phyloP scores from a whole-genome alignment of 2,329 filamentous ascomycete genomes.

The Diaporthe sp. region DNA sequence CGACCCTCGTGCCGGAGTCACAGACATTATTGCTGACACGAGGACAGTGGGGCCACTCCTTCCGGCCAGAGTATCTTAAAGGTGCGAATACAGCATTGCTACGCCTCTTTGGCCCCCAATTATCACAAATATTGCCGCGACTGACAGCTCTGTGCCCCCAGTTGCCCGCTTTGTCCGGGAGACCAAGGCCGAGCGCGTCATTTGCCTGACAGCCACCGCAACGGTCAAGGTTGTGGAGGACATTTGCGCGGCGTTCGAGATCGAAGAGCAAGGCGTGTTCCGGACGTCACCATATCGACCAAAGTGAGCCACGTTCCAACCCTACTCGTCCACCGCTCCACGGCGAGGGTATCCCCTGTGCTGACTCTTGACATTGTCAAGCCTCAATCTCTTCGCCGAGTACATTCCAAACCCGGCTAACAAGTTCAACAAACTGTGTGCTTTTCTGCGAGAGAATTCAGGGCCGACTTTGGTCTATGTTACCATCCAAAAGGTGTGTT shows the following conservation, averaged over 20 bases:
- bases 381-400: conserved; percentile 63
- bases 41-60: conserved; percentile 58
- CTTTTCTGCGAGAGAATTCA: conserved; percentile 60
- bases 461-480: conserved; percentile 72
- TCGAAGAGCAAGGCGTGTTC: conserved; percentile 62
- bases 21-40: conserved; percentile 29
- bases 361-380: conserved; percentile 34
- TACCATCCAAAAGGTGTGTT: conserved; percentile 59
- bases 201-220: conserved; percentile 70
- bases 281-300: conserved; percentile 68
- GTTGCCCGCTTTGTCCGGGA: conserved; percentile 67
- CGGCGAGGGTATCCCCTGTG: not conserved
- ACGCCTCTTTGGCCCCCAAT: conserved; percentile 37
- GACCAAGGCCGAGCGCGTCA: conserved; percentile 65
- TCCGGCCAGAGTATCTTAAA: conserved; percentile 62
- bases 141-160: conserved; percentile 30
- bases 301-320: conserved; percentile 49
- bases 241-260: conserved; percentile 62
- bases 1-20: conserved; percentile 1
- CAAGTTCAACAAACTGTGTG: conserved; percentile 55
- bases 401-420: conserved; percentile 53
- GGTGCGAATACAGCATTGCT: conserved; percentile 42
- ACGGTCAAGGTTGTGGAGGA: conserved; percentile 66
- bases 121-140: rapidly evolving
- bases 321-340: not conserved